A percentile compares a stretch with the other conserved stretches of the same genome.
Evolutionary conservation across 2,329 filamentous ascomycete genomes (phyloP).

Genomic region (Aspergillus vadensis): DNA sequence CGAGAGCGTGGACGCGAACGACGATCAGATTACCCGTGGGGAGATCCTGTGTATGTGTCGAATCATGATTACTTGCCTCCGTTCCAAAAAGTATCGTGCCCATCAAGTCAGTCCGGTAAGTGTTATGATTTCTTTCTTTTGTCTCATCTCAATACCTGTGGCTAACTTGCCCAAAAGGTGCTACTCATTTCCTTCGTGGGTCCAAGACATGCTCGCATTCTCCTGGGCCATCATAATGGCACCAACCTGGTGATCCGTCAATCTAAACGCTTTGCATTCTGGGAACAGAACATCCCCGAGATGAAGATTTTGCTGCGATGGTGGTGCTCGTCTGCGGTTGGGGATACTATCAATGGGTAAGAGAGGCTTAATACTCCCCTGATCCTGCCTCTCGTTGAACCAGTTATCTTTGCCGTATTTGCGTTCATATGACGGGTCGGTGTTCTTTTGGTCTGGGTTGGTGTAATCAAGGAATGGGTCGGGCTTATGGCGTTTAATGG

Average conservation of each 20-base stretch:
- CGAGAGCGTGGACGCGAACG: background rate
- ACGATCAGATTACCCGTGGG: background rate
- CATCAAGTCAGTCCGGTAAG: background rate
- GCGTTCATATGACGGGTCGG: background rate
- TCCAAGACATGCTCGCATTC: background rate
- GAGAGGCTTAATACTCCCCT: background rate
- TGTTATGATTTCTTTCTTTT: background rate
- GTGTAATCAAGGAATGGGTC: no score
- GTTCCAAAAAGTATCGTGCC: background rate
- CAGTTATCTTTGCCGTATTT: no score
- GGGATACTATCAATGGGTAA: background rate
- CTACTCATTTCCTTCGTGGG: background rate
- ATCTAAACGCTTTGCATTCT: background rate
- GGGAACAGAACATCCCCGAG: background rate
- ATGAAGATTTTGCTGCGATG: background rate
- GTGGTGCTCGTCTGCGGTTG: background rate
- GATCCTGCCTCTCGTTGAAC: no score
- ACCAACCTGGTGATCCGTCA: background rate
- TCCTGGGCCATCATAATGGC: background rate
- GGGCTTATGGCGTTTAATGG: no score
- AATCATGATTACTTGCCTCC: background rate
- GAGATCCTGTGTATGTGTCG: background rate
- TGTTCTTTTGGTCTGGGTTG: background rate
- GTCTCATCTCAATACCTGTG: background rate
- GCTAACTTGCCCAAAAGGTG: background rate